These are phyloP conservation scores for Globisporangium solare DNA, from an alignment of 352 stramenopile species.

Conservation along the genomic window DNA sequence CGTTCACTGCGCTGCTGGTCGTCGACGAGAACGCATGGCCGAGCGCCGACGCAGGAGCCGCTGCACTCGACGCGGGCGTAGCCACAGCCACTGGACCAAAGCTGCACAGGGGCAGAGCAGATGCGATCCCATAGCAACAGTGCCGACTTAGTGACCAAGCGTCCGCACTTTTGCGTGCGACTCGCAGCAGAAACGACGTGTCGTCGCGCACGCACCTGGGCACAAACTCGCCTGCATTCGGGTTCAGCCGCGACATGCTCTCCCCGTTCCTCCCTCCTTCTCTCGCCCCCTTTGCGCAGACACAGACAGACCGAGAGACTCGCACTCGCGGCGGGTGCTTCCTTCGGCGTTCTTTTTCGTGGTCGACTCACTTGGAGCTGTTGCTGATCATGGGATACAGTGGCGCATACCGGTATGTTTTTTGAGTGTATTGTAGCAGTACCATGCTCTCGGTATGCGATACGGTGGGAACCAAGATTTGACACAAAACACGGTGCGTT, in stretches of 20 bases:
- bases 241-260: constrained; percentile 57
- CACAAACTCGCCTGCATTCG: constrained; percentile 80
- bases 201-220: constrained; percentile 44
- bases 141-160: not conserved
- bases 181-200: not conserved
- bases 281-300: not conserved
- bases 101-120: not conserved
- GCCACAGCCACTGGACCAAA: not conserved
- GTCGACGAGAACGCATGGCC: constrained; percentile 1
- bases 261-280: constrained; percentile 1
- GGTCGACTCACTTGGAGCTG: no score
- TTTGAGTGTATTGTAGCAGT: no score
- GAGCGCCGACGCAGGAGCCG: not conserved
- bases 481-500: no score
- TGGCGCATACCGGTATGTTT: no score
- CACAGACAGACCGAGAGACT: no score
- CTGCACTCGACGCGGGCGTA: not conserved
- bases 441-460: no score
- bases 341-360: no score
- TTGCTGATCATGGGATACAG: no score
- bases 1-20: not conserved
- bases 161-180: not conserved
- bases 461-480: no score
- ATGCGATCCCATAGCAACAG: not conserved
- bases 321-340: no score